These are phyloP conservation scores for Myriosclerotinia scirpicola DNA, from an alignment of 2,329 filamentous ascomycete species.

Conservation along the genomic window DNA sequence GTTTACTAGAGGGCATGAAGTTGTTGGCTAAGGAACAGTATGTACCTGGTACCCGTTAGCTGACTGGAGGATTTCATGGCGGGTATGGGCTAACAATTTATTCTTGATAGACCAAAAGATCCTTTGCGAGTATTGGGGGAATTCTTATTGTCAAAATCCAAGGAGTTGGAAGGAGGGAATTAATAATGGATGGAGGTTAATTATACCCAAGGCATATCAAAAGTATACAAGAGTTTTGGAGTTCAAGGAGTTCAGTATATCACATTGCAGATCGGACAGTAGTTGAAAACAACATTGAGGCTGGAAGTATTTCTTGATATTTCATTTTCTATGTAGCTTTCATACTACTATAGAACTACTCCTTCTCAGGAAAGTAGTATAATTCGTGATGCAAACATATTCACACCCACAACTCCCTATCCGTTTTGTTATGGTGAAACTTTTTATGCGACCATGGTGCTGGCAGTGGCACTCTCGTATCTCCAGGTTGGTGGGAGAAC, in stretches of 20 bases:
- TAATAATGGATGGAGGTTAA: slow-evolving; percentile 3
- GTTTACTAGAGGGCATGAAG: slow-evolving; percentile 74
- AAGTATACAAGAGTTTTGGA: slow-evolving; percentile 4
- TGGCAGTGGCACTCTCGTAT: slow-evolving; percentile 97
- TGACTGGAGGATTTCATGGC: background rate
- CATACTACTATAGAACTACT: slow-evolving; percentile 34
- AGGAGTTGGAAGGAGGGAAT: slow-evolving; percentile 54
- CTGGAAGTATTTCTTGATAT: slow-evolving; percentile 36
- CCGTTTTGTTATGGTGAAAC: slow-evolving; percentile 24
- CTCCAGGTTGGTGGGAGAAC: slow-evolving; percentile 90
- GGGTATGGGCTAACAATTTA: slow-evolving; percentile 10
- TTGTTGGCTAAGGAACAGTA: slow-evolving; percentile 68
- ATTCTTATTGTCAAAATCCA: slow-evolving; percentile 67
- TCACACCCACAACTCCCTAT: slow-evolving; percentile 39
- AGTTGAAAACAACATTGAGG: slow-evolving; percentile 8
- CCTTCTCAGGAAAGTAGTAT: slow-evolving; percentile 22
- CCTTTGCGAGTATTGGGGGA: slow-evolving; percentile 69
- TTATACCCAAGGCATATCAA: slow-evolving; percentile 14
- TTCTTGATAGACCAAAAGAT: slow-evolving; percentile 57
- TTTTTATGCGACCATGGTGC: slow-evolving; percentile 81
- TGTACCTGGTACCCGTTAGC: slow-evolving; percentile 40
- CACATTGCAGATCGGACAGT: background rate
- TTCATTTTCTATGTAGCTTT: slow-evolving; percentile 36
- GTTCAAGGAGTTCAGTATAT: slow-evolving; percentile 7
- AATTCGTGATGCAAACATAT: slow-evolving; percentile 30